Conservation (phyloP, 768 basidiomycete genomes). For the Cantharellus cinnabarinus region DNA sequence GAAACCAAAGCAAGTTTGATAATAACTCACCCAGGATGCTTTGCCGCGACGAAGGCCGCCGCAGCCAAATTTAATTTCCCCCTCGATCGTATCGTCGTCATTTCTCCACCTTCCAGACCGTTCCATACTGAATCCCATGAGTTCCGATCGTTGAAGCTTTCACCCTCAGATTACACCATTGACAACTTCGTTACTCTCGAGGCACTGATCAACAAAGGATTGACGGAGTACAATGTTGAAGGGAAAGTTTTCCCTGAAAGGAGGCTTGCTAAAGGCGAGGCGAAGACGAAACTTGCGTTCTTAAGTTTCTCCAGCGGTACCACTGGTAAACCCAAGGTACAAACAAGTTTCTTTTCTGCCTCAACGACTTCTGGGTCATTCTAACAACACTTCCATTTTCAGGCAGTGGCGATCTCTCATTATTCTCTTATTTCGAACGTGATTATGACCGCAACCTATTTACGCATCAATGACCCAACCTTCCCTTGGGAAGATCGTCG, state of each 20-base stretch:
- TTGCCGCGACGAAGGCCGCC: constrained; percentile 5
- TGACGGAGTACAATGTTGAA: constrained; percentile 23
- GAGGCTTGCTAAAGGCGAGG: constrained; percentile 35
- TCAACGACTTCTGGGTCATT: background rate
- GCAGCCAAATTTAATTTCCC: constrained; percentile 12
- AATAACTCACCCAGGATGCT: constrained; percentile 5
- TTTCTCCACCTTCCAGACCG: background rate
- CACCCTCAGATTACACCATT: constrained; percentile 1
- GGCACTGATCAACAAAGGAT: constrained; percentile 20
- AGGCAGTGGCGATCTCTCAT: constrained; percentile 45
- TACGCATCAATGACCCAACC: constrained; percentile 26
- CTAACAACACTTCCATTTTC: background rate
- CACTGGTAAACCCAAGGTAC: constrained; percentile 35
- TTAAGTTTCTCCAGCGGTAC: constrained; percentile 59
- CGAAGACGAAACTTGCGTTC: constrained; percentile 46
- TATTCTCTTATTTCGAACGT: constrained; percentile 38
- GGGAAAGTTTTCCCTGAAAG: constrained; percentile 27
- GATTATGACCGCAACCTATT: constrained; percentile 36
- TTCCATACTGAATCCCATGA: background rate
- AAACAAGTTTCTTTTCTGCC: background rate
- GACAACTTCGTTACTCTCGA: constrained; percentile 11
- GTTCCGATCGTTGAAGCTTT: constrained; percentile 4
- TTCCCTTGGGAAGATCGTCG: constrained; percentile 17
- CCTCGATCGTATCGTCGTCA: constrained; percentile 10
- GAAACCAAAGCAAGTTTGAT: constrained; percentile 8